Base-by-base conservation (phyloP, 345 rosid species). In the Populus ilicifolia region DNA sequence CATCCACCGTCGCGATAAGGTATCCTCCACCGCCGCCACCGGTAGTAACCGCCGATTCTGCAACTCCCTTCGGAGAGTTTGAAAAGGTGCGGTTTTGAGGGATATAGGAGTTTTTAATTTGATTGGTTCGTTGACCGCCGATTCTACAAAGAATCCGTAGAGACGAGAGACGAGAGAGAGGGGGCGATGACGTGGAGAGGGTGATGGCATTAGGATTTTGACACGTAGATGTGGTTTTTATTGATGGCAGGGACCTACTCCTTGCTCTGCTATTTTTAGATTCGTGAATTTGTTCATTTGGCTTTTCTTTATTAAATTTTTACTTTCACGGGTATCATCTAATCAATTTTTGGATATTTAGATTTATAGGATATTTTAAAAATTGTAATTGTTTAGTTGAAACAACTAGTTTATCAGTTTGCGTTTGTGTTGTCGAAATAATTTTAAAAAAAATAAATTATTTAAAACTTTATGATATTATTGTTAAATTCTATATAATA, bases 71-170 rank as follows among this genome's bases (percentile, higher is more conserved):
- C 5, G 11, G 6, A 14, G 27, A 17, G 71, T 1, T 59, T 59
- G n/a, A 23, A 59, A 59, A n/a, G 29, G 25, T 59, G 29, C 13
- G 13, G 64, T 59, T 59, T 59, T 67, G 44, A 30, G 71, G 16
- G 25, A 44, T 43, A 44, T 38, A n/a, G 30, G 25, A 3, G 50
- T 43, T 39, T 41, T 10, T 7, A 9, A 5, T 69, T 39, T 39
- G 52, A 35, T 30, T 30, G 72, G 44, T 69, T 27, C 72, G 54
- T 69, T 69, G 72, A 69, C 72, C 72, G 72, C 72, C 54, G 72
- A 69, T 69, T 23, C 4, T 25, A 69, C 30, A 69, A 30, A 64
- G 27, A 67, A 41, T 25, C 23, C 25, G 70, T 43, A 36, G 23
- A 30, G 70, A 21, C 44, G 9, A 10, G 46, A 8, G 70, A 20